A percentile compares a stretch with the other conserved stretches of the same genome.
These are phyloP conservation scores for Acer negundo DNA, from an alignment of 345 rosid genomes.

Conservation along the genomic window DNA sequence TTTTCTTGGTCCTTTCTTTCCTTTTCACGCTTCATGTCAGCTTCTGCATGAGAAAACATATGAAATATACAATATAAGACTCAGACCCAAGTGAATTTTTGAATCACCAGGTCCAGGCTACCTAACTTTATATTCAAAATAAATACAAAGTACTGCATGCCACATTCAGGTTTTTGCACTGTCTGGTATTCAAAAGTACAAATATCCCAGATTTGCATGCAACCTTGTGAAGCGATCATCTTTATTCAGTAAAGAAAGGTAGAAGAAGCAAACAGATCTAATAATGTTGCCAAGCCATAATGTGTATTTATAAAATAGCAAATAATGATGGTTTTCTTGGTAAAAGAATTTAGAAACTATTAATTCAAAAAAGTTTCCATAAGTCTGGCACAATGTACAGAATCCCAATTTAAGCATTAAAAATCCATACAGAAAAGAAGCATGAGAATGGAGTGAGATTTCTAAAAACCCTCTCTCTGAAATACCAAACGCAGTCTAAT, in stretches of 20 bases:
- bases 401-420: conserved; percentile 7
- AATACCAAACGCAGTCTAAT: not conserved
- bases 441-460: not conserved
- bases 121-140: not conserved
- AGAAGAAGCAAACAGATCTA: conserved; percentile 3
- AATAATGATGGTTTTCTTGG: not conserved
- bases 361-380: not conserved
- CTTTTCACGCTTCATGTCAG: conserved; percentile 73
- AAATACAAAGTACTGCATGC: too few species aligned
- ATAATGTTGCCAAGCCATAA: not conserved
- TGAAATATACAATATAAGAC: conserved; percentile 2
- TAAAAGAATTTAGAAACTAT: not conserved
- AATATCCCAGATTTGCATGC: not conserved
- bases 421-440: not conserved
- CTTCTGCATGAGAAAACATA: conserved; percentile 51
- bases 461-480: not conserved
- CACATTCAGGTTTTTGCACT: too few species aligned
- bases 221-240: not conserved
- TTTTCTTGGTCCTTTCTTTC: conserved; percentile 89
- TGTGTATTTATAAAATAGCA: not conserved
- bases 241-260: not conserved
- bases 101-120: not conserved
- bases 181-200: not conserved
- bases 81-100: not conserved
- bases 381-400: not conserved